phyloP scores from a whole-genome alignment of 1,284 basidiomycete species.

The Heliocybe sulcata region DNA sequence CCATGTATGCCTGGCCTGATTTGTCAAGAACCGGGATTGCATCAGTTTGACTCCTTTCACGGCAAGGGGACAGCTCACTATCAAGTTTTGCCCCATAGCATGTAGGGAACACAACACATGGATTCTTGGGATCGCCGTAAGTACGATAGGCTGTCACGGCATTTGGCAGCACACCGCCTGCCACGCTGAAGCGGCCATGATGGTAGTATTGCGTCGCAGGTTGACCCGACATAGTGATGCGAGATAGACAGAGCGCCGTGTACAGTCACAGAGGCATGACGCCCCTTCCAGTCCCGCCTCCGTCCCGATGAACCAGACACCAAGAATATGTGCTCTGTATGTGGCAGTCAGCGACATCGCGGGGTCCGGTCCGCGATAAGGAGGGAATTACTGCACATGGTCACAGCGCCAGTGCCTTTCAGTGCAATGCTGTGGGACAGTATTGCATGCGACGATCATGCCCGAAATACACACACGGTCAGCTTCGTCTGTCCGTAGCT shows the following conservation, averaged over 20 bases:
- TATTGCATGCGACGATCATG: no score
- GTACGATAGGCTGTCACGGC: constrained; percentile 27
- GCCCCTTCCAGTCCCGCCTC: background rate
- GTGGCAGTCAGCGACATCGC: no score
- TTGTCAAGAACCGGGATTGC: constrained; percentile 9
- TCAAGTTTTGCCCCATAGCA: constrained; percentile 28
- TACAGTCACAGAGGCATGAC: background rate
- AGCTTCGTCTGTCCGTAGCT: no score
- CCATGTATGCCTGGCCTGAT: constrained; percentile 42
- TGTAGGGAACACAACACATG: constrained; percentile 27
- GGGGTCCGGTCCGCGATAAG: no score
- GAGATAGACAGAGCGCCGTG: background rate
- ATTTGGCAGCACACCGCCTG: constrained; percentile 24
- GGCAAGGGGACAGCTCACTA: constrained; percentile 12
- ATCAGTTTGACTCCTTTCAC: background rate
- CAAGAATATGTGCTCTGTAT: no score
- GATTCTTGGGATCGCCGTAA: constrained; percentile 26
- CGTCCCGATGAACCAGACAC: no score
- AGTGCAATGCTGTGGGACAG: no score
- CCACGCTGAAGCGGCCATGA: constrained; percentile 25
- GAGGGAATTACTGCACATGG: no score
- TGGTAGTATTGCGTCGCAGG: constrained; percentile 24
- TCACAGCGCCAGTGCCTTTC: no score
- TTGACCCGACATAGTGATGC: background rate
- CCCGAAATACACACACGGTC: no score